Conservation (phyloP, 805 yeast genomes). For the Candida montana region DNA sequence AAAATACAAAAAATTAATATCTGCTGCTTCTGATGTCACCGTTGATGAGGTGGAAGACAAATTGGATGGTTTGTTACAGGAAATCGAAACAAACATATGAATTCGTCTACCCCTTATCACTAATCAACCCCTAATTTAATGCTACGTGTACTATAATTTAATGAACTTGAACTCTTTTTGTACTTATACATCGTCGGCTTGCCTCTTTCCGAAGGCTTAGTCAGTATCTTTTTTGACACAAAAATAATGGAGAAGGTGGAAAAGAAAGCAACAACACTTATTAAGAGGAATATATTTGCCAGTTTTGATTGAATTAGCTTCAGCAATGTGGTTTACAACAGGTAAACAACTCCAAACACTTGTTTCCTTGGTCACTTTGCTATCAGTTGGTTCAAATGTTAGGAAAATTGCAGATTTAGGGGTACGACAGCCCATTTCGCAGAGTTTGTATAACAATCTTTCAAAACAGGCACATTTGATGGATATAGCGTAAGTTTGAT, state of each 20-base stretch:
- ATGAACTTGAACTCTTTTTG: too few species aligned
- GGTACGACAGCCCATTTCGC: conserved; percentile 6
- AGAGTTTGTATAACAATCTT: conserved; percentile 12
- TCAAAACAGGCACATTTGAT: conserved; percentile 18
- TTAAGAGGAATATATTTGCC: too few species aligned
- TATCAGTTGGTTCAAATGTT: neutral
- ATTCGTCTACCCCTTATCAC: too few species aligned
- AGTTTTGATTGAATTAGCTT: too few species aligned
- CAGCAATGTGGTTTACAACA: neutral
- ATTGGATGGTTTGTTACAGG: conserved; percentile 51
- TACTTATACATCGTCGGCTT: too few species aligned
- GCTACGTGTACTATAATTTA: too few species aligned
- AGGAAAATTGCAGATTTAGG: neutral
- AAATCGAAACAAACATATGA: conserved; percentile 13
- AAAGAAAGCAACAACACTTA: neutral
- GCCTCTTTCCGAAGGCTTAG: neutral
- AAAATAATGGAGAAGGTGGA: too few species aligned
- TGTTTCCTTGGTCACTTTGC: neutral
- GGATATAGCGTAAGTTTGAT: conserved; percentile 20
- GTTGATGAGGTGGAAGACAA: conserved; percentile 63
- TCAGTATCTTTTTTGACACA: neutral
- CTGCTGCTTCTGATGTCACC: conserved; percentile 63
- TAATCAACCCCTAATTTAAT: too few species aligned
- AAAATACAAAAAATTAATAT: conserved; percentile 62
- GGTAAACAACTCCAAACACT: neutral